A percentile compares a stretch with the other conserved stretches of the same genome.
Conservation (phyloP, 164 flowering plant species). For the Sextonia rubra region DNA sequence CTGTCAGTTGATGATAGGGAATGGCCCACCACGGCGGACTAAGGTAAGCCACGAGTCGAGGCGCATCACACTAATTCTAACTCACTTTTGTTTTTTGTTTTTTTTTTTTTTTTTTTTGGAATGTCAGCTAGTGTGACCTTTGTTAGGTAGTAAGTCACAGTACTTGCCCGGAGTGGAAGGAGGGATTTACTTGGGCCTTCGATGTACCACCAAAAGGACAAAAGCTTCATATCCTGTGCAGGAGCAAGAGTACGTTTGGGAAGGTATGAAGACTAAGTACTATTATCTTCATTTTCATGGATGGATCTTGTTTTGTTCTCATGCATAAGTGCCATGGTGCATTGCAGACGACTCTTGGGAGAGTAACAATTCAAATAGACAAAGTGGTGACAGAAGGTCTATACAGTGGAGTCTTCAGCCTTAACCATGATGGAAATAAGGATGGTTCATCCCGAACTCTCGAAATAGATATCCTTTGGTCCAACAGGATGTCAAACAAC, state of each 20-base stretch:
- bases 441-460: slow-evolving; percentile 75
- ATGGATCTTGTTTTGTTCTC: not conserved
- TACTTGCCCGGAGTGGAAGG: slow-evolving; percentile 83
- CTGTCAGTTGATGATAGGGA: slow-evolving; percentile 71
- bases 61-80: not conserved
- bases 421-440: slow-evolving; percentile 60
- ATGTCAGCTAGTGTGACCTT: not conserved
- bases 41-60: slow-evolving; percentile 38
- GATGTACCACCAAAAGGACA: slow-evolving; percentile 95
- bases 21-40: slow-evolving; percentile 76
- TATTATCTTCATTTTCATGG: not conserved
- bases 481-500: slow-evolving; percentile 51
- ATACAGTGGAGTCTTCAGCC: slow-evolving; percentile 73
- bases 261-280: slow-evolving; percentile 43
- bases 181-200: slow-evolving; percentile 88
- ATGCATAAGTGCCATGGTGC: slow-evolving; percentile 8
- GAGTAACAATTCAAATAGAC: slow-evolving; percentile 86
- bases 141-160: slow-evolving; percentile 66
- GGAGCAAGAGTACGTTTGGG: slow-evolving; percentile 82
- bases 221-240: slow-evolving; percentile 82
- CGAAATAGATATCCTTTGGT: slow-evolving; percentile 85
- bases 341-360: slow-evolving; percentile 71
- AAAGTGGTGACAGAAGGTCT: slow-evolving; percentile 78
- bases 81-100: not conserved
- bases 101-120: not conserved